phyloP scores from a whole-genome alignment of 1,284 basidiomycete species.

The Pterulicium gracile region DNA sequence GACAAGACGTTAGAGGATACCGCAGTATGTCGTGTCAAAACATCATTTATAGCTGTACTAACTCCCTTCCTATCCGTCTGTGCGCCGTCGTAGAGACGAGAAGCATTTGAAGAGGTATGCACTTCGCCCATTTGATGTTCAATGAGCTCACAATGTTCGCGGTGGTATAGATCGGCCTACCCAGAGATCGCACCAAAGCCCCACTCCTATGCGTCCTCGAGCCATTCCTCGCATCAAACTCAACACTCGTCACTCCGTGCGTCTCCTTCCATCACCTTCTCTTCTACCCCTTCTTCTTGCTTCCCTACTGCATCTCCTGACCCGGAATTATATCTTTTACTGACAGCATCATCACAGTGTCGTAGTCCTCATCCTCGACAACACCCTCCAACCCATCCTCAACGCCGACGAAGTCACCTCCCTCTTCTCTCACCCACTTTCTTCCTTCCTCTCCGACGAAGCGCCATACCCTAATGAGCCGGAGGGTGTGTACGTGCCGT shows the following conservation, averaged over 20 bases:
- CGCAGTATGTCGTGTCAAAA: constrained; percentile 43
- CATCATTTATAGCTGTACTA: neutral
- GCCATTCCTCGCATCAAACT: constrained; percentile 63
- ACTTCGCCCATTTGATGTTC: too few species aligned
- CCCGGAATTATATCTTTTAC: neutral
- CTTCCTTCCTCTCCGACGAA: constrained; percentile 57
- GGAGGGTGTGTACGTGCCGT: constrained; percentile 43
- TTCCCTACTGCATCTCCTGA: neutral
- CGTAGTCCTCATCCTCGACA: constrained; percentile 72
- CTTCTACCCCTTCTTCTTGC: constrained; percentile 2
- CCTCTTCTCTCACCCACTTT: constrained; percentile 76
- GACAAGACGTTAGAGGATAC: constrained; percentile 68
- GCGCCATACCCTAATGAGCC: constrained; percentile 49
- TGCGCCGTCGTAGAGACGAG: constrained; percentile 40
- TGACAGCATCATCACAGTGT: constrained; percentile 39
- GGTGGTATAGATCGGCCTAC: constrained; percentile 75
- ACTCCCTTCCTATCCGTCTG: too few species aligned
- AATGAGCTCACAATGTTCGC: too few species aligned
- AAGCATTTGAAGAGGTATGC: constrained; percentile 61
- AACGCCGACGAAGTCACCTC: constrained; percentile 68
- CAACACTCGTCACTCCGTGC: constrained; percentile 72
- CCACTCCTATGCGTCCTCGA: constrained; percentile 68
- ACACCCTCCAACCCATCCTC: constrained; percentile 56
- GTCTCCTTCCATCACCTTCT: constrained; percentile 19
- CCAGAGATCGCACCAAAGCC: constrained; percentile 53